Evolutionary conservation across 306 rosid species (phyloP).

Genomic region (Amphicarpaea edgeworthii): DNA sequence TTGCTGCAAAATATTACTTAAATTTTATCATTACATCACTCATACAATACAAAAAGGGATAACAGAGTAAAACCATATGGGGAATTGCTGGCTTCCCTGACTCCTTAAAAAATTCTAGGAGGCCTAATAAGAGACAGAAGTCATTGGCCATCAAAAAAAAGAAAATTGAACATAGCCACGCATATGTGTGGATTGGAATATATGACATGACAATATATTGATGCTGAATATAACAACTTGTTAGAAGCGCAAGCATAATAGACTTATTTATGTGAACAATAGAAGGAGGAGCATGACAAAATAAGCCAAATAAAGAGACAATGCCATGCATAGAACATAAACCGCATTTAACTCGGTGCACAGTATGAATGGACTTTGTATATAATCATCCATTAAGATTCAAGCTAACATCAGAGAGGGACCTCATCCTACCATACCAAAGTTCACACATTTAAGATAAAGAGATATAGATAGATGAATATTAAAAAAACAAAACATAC

Average conservation of each 20-base stretch:
- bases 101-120: neutral
- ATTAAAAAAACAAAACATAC: constrained; percentile 49
- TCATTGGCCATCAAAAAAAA: neutral
- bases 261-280: constrained; percentile 22
- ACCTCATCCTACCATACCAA: constrained; percentile 37
- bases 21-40: constrained; percentile 45
- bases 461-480: constrained; percentile 33
- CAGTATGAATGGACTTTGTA: constrained; percentile 15
- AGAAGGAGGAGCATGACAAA: constrained; percentile 15
- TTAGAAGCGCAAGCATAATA: constrained; percentile 21
- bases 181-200: neutral
- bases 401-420: constrained; percentile 29
- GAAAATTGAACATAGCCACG: constrained; percentile 3
- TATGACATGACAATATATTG: constrained; percentile 28
- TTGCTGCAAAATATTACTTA: constrained; percentile 79
- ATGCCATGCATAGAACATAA: constrained; percentile 19
- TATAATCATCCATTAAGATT: constrained; percentile 39
- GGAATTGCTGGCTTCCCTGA: neutral
- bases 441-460: constrained; percentile 36
- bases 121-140: constrained; percentile 12
- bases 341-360: constrained; percentile 16
- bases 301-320: constrained; percentile 27
- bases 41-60: constrained; percentile 32
- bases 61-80: constrained; percentile 18
- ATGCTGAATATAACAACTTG: constrained; percentile 14